Evolutionary conservation across 768 basidiomycete species (phyloP), one percentile per base, ranked within the genome.

Genomic region (Nidula microcarpa): DNA sequence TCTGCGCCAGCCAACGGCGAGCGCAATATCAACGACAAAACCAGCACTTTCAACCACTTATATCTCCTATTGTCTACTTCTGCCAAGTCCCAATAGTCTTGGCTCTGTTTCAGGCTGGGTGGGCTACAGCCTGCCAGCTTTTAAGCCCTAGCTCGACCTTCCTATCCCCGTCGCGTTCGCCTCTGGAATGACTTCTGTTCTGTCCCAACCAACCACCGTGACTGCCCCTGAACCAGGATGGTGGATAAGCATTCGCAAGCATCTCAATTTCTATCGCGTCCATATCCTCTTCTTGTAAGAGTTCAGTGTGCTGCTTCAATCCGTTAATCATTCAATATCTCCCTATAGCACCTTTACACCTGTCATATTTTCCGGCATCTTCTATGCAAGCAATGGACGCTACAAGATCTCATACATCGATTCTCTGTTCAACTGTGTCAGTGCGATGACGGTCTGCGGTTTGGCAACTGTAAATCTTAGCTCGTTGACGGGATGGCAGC

Each of bases 301-400:
- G 37, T 45, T 33, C 43, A 16, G 55, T 50, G 23, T 1, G 33
- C 47, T 50, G 39, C 18, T 30, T 30, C 46, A 14, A 33, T 49
- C 49, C 39, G 45, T 52, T 53, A 30, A 48, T 53, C 44, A 16
- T 39, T 47, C 43, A 34, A 47, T 44, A 47, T 52, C 32, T 50
- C 55, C 54, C n/a, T 30, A 30, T 62, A 91, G 89, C 60, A 86
- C 82, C 5, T 79, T 91, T 63, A 84, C 84, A 0, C 94, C 95
- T 2, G 75, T 97, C 57, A 71, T 94, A 51, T 81, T 83, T 57
- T 89, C 91, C 16, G 84, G 71, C 36, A 84, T 98, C 50, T 82
- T 97, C 62, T 97, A 90, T 62, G 91, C 84, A 23, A 81, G 80
- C 69, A 94, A 94, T 75, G 92, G 89, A 43, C 69, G 72, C 46